Evolutionary conservation across 2,329 filamentous ascomycete species (phyloP).

Genomic region (Aspergillus terreus): DNA sequence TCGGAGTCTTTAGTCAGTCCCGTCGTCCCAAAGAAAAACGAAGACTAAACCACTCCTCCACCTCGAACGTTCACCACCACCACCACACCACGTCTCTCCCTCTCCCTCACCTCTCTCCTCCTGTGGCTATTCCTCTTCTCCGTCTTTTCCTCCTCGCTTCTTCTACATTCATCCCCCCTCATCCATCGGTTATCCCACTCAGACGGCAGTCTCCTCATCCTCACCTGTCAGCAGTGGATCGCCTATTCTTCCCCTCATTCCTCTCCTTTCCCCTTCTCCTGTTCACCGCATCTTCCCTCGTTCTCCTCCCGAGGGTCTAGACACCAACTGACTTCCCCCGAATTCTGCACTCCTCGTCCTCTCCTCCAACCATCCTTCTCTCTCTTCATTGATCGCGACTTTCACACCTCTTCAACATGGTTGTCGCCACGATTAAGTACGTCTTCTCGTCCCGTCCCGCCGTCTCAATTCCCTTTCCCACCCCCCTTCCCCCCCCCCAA

Average conservation of each 20-base stretch:
- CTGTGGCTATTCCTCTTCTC: background rate
- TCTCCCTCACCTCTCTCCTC: slow-evolving; percentile 5
- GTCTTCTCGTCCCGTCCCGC: slow-evolving; percentile 23
- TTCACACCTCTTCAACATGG: slow-evolving; percentile 42
- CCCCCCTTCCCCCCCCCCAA: slow-evolving; percentile 2
- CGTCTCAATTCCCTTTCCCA: slow-evolving; percentile 8
- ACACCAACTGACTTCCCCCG: slow-evolving; percentile 9
- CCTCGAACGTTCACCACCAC: slow-evolving; percentile 14
- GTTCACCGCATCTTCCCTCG: slow-evolving; percentile 14
- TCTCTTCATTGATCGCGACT: slow-evolving; percentile 1
- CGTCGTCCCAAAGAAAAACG: background rate
- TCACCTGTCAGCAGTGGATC: slow-evolving; percentile 5
- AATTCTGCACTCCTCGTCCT: slow-evolving; percentile 5
- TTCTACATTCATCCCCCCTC: background rate
- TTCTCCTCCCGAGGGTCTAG: slow-evolving; percentile 14
- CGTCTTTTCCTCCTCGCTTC: slow-evolving; percentile 5
- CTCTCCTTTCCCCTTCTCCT: slow-evolving; percentile 6
- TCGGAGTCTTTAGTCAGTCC: slow-evolving; percentile 6
- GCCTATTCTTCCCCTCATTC: slow-evolving; percentile 3
- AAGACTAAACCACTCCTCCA: slow-evolving; percentile 13
- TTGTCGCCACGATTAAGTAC: slow-evolving; percentile 63
- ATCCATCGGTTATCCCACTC: too few relatives aligned
- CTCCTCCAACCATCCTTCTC: slow-evolving; percentile 8
- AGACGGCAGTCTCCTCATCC: background rate
- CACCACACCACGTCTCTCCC: slow-evolving; percentile 7